These are phyloP conservation scores for Holtermannia corniformis DNA, from an alignment of 768 basidiomycete genomes.

Conservation along the genomic window DNA sequence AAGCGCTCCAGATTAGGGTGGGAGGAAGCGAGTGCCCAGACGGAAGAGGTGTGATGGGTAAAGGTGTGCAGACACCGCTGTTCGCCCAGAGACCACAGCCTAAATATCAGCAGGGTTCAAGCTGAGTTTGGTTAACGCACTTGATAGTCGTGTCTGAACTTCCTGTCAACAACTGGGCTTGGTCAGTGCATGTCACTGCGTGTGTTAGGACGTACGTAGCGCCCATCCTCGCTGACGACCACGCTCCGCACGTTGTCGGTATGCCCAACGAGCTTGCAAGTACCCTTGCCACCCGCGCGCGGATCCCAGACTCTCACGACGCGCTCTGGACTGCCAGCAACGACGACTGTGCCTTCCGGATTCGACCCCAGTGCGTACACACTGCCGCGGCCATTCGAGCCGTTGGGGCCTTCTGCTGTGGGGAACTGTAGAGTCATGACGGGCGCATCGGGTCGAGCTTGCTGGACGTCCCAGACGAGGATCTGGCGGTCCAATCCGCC, in stretches of 20 bases:
- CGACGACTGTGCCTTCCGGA: conserved; percentile 67
- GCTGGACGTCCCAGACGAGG: conserved; percentile 79
- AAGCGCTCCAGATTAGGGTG: conserved; percentile 81
- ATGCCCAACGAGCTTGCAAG: conserved; percentile 79
- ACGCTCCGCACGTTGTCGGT: conserved; percentile 94
- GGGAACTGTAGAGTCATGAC: conserved; percentile 33
- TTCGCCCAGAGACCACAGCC: conserved; percentile 80
- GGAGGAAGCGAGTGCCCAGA: conserved; percentile 83
- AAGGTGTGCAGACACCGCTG: conserved; percentile 93
- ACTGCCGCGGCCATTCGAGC: conserved; percentile 32
- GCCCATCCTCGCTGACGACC: conserved; percentile 76
- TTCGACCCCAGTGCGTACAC: conserved; percentile 50
- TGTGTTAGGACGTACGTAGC: conserved; percentile 56
- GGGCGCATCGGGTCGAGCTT: conserved; percentile 27
- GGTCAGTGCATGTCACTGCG: not conserved
- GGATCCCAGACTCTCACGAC: conserved; percentile 92
- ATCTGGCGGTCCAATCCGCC: conserved; percentile 91
- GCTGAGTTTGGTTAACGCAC: conserved; percentile 10
- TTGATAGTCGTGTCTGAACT: conserved; percentile 43
- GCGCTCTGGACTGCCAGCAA: conserved; percentile 82
- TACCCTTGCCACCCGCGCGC: conserved; percentile 64
- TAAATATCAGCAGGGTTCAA: conserved; percentile 49
- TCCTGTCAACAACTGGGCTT: conserved; percentile 36
- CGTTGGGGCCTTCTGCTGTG: conserved; percentile 25
- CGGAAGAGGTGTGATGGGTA: conserved; percentile 78